Evolutionary conservation across 2,329 filamentous ascomycete species (phyloP).

Genomic region (Microthyrium microscopicum): DNA sequence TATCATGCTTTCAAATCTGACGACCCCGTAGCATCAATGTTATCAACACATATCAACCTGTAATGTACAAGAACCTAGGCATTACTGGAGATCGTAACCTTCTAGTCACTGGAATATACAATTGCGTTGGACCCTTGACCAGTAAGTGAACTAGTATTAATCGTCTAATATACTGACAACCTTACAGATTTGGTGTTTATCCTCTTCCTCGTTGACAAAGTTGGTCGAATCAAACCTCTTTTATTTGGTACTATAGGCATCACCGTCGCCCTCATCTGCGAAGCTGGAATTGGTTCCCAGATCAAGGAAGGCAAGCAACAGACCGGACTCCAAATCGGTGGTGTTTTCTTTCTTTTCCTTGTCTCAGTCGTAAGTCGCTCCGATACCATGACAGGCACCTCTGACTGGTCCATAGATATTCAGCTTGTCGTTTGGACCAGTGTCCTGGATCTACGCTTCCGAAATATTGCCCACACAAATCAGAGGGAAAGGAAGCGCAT

Average conservation of each 20-base stretch:
- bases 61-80: conserved; percentile 40
- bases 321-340: conserved; percentile 31
- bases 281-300: conserved; percentile 36
- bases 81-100: conserved; percentile 37
- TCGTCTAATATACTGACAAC: conserved; percentile 7
- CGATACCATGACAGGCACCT: too few relatives aligned
- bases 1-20: conserved; percentile 11
- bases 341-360: conserved; percentile 48
- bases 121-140: conserved; percentile 38
- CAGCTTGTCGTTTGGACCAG: conserved; percentile 18
- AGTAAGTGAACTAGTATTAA: conserved; percentile 14
- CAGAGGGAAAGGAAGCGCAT: conserved; percentile 40
- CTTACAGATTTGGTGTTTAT: conserved; percentile 41
- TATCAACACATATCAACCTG: conserved; percentile 45
- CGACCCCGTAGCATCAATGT: too few relatives aligned
- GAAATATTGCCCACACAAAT: conserved; percentile 53
- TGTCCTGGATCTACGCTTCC: conserved; percentile 46
- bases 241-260: conserved; percentile 38
- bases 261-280: conserved; percentile 40
- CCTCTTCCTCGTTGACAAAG: conserved; percentile 30
- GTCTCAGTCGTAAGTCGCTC: too few relatives aligned
- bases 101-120: conserved; percentile 44
- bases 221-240: conserved; percentile 35
- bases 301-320: conserved; percentile 13
- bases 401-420: conserved; percentile 21